Conservation (phyloP, 495 filamentous ascomycete genomes). For the Penicillium lividum region DNA sequence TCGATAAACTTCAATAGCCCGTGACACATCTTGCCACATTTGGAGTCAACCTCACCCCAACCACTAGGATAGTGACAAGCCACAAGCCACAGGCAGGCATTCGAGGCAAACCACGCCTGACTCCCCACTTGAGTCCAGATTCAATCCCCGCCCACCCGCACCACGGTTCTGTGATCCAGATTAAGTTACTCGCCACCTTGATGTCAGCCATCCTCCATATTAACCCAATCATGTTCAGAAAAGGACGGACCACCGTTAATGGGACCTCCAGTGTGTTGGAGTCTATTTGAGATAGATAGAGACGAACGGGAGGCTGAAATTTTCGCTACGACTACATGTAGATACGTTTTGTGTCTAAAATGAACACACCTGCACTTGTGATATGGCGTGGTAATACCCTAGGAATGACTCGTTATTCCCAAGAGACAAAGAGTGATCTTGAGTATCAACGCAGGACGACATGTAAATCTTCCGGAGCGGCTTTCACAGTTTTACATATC, state of each 20-base stretch:
- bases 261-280: background rate
- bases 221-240: background rate
- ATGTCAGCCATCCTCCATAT: background rate
- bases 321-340: no score
- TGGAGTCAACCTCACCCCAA: background rate
- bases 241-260: background rate
- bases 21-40: no score
- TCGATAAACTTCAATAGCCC: background rate
- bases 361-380: no score
- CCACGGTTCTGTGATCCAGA: background rate
- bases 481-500: no score
- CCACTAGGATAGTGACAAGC: background rate
- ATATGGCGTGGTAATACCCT: no score
- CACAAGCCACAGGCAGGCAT: background rate
- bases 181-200: background rate
- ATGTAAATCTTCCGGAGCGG: no score
- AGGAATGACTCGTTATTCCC: no score
- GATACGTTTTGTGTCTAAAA: no score
- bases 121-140: constrained; percentile 2
- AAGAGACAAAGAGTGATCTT: no score
- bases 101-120: no score
- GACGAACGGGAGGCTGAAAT: no score
- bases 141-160: background rate
- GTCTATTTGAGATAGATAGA: background rate
- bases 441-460: no score